These are phyloP conservation scores for Coemansia umbellata DNA, from an alignment of 192 early-diverging fungal genomes.

Conservation along the genomic window DNA sequence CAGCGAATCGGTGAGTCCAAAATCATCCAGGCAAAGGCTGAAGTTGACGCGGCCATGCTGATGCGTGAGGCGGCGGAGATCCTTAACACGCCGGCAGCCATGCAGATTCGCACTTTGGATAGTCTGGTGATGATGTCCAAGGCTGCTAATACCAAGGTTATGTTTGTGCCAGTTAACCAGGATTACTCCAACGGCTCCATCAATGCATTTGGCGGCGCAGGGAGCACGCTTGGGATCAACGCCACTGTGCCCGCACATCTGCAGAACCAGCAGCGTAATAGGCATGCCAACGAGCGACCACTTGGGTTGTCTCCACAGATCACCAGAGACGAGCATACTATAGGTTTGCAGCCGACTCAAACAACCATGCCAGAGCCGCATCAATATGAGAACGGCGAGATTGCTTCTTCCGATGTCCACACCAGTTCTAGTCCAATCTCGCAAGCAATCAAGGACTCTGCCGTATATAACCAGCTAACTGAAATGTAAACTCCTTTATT, in stretches of 20 bases:
- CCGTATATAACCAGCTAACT: slow-evolving; percentile 15
- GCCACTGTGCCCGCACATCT: not conserved
- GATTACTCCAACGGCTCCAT: slow-evolving; percentile 46
- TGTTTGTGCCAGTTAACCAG: slow-evolving; percentile 64
- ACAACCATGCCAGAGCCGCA: not conserved
- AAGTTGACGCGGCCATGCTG: slow-evolving; percentile 82
- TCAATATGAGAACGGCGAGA: not conserved
- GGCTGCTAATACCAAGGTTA: slow-evolving; percentile 64
- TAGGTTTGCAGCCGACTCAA: not conserved
- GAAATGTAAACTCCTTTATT: slow-evolving; percentile 25
- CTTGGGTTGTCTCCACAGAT: not conserved
- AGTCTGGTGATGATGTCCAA: slow-evolving; percentile 78
- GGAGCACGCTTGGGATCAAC: slow-evolving; percentile 32
- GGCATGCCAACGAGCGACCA: not conserved
- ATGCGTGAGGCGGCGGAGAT: slow-evolving; percentile 94
- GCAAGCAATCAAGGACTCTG: slow-evolving; percentile 31
- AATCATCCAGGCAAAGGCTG: slow-evolving; percentile 84
- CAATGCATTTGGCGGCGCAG: slow-evolving; percentile 49
- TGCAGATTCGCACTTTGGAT: slow-evolving; percentile 89
- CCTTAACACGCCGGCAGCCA: slow-evolving; percentile 74
- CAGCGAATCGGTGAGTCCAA: slow-evolving; percentile 88
- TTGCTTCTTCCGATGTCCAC: not conserved
- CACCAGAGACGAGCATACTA: not conserved
- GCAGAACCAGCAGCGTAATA: not conserved
- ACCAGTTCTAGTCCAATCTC: slow-evolving; percentile 9